A percentile compares a stretch with the other conserved stretches of the same genome.
phyloP scores from a whole-genome alignment of 202 grass and related monocot genomes.

The Panicum hallii region DNA sequence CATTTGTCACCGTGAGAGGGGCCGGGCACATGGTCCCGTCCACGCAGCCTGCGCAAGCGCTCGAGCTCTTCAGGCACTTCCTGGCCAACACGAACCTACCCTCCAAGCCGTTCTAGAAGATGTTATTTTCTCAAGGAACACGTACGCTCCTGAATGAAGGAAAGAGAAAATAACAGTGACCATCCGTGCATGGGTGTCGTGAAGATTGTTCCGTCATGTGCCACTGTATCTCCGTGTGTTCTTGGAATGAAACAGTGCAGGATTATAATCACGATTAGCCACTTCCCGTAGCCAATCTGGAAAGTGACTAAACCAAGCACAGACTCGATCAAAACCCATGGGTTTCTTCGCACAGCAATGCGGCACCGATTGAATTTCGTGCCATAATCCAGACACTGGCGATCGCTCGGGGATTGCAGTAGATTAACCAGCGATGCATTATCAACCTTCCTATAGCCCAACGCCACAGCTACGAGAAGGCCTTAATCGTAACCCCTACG shows the following conservation, averaged over 20 bases:
- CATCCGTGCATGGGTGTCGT: neutral
- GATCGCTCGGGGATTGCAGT: too few species aligned
- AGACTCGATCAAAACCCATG: too few species aligned
- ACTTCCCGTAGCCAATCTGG: too few species aligned
- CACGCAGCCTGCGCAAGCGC: conserved; percentile 28
- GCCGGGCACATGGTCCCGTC: conserved; percentile 55
- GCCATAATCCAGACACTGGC: too few species aligned
- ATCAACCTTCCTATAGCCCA: too few species aligned
- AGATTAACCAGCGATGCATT: too few species aligned
- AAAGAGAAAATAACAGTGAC: neutral
- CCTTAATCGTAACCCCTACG: neutral
- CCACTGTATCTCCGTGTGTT: neutral
- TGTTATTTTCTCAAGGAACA: neutral
- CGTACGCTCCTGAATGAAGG: neutral
- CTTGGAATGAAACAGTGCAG: neutral
- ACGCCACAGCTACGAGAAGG: too few species aligned
- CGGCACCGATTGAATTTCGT: too few species aligned
- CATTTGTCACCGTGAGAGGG: conserved; percentile 58
- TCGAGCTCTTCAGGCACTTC: conserved; percentile 44
- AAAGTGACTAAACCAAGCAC: too few species aligned
- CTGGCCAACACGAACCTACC: conserved; percentile 45
- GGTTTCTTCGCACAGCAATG: too few species aligned
- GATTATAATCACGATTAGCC: too few species aligned
- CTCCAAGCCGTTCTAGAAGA: conserved; percentile 38
- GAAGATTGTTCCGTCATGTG: neutral